Base-by-base conservation (phyloP, 2,329 filamentous ascomycete genomes). In the Apiospora pterosperma region DNA sequence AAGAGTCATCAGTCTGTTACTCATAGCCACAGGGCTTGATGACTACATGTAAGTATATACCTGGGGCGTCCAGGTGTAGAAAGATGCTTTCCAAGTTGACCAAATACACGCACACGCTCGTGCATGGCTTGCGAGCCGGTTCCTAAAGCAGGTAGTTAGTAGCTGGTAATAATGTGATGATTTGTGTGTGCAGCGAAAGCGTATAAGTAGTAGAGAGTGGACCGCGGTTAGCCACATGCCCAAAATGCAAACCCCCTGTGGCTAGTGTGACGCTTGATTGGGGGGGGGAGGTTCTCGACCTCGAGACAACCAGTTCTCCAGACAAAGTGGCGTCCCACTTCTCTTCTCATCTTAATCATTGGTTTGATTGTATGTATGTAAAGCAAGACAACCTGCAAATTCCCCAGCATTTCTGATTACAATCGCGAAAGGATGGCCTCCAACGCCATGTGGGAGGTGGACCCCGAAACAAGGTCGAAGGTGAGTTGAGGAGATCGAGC, bases 381-480 rank as follows among this genome's bases (percentile, higher is more conserved):
- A 16, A 21, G 25, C 48, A n/a, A 55, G 48, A 55, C 28, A 34
- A 31, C 48, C 28, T 12, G 48, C 28, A 28, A 34, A 34, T 52
- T 19, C 23, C 7, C 48, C 28, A 55, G 19, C n/a, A n/a, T 16
- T 48, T 12, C 48, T n/a, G 48, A 55, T 34, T 34, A 34, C 3
- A n/a, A 34, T 7, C 48, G 21, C 48, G 28, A 31, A 31, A 55
- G 34, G 28, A 60, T 60, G 58, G 36, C 58, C 25, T 60, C 60
- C 60, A 95, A 94, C 81, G 87, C 85, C 71, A 95, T 97, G 91
- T 99, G 96, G 96, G 96, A 99, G 82, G 93, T 99, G 70, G 96
- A 99, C 80, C 96, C 96, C 60, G 95, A 98, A 84, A 98, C 95
- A 67, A 89, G 93, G 80, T 93, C 91, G 76, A 98, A 98, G 88